A percentile compares a stretch with the other conserved stretches of the same genome.
phyloP scores from a whole-genome alignment of 2,329 filamentous ascomycete genomes.

The Rutstroemia sydowiana region DNA sequence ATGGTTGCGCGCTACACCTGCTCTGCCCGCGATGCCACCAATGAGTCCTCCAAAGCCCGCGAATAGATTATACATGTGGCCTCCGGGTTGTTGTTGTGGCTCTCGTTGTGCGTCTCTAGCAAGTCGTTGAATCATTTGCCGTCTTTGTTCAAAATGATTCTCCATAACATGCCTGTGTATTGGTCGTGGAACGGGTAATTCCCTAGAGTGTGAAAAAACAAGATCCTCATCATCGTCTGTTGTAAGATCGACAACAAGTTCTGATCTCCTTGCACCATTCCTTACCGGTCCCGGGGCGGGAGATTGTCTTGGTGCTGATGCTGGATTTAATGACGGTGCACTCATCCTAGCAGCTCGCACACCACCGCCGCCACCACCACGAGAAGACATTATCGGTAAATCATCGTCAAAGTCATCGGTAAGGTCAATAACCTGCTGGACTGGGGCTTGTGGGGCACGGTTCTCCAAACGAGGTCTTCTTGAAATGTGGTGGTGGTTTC shows the following conservation, averaged over 20 bases:
- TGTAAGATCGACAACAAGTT: constrained; percentile 46
- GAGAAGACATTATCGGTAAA: too few relatives aligned
- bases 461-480: constrained; percentile 22
- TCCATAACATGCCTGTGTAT: background rate
- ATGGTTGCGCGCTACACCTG: background rate
- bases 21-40: too few relatives aligned
- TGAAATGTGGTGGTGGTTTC: too few relatives aligned
- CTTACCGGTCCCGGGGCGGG: constrained; percentile 20
- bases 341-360: too few relatives aligned
- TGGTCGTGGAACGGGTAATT: background rate
- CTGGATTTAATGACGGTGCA: background rate
- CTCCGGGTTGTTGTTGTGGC: too few relatives aligned
- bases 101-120: too few relatives aligned
- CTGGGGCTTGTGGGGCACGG: constrained; percentile 23
- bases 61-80: too few relatives aligned
- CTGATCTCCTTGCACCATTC: constrained; percentile 21
- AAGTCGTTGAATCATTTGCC: too few relatives aligned
- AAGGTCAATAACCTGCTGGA: constrained; percentile 31
- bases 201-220: constrained; percentile 7
- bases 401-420: constrained; percentile 27
- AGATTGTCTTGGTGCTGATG: constrained; percentile 4
- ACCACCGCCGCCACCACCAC: too few relatives aligned
- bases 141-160: background rate
- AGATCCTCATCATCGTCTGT: constrained; percentile 34
- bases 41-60: too few relatives aligned